Evolutionary conservation across 1,139 yeast genomes (phyloP).

Genomic region (Debaryomyces singareniensis): DNA sequence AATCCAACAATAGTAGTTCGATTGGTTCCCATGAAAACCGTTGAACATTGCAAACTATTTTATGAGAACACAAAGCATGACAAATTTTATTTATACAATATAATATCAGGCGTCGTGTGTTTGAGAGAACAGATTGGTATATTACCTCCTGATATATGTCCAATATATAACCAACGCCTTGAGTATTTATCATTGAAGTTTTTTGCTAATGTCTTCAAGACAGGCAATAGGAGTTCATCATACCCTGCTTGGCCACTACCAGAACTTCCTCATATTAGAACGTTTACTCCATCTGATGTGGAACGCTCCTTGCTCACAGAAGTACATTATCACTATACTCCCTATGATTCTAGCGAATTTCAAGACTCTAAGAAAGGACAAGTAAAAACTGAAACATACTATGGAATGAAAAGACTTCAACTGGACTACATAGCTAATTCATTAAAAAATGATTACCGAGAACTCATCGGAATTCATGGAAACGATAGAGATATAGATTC

Average conservation of each 20-base stretch:
- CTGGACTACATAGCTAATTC: constrained; percentile 68
- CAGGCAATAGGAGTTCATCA: constrained; percentile 11
- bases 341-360: constrained; percentile 41
- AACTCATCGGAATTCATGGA: constrained; percentile 47
- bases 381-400: constrained; percentile 38
- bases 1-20: constrained; percentile 54
- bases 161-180: constrained; percentile 65
- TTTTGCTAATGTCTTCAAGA: constrained; percentile 37
- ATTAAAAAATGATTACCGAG: constrained; percentile 49
- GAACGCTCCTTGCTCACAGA: constrained; percentile 76
- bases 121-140: constrained; percentile 79
- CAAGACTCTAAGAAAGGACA: constrained; percentile 5
- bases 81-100: constrained; percentile 50
- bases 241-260: constrained; percentile 73
- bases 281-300: constrained; percentile 64
- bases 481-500: constrained; percentile 10
- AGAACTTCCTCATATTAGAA: constrained; percentile 57
- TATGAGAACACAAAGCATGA: constrained; percentile 23
- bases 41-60: constrained; percentile 62
- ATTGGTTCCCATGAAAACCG: constrained; percentile 69
- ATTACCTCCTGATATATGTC: constrained; percentile 73
- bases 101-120: constrained; percentile 80
- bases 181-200: constrained; percentile 54
- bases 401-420: constrained; percentile 58
- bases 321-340: constrained; percentile 58